phyloP scores from a whole-genome alignment of 2,329 filamentous ascomycete genomes.

The Fusarium goolgardi region DNA sequence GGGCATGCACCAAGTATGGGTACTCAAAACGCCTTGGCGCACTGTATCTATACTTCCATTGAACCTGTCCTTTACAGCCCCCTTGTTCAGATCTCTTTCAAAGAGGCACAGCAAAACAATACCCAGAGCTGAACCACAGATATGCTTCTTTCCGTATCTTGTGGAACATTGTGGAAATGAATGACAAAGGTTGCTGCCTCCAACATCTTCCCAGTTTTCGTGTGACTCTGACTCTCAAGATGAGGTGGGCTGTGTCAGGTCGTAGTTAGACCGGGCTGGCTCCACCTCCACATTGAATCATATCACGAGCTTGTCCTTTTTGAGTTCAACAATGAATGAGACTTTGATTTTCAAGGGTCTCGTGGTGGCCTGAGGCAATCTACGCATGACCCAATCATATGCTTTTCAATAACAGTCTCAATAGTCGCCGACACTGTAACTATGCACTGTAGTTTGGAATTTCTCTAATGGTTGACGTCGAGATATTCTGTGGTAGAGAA shows the following conservation, averaged over 20 bases:
- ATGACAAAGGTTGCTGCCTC: constrained; percentile 6
- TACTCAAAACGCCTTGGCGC: constrained; percentile 6
- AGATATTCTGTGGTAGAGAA: constrained; percentile 20
- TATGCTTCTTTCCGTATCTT: not conserved
- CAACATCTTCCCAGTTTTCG: not conserved
- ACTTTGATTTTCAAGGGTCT: constrained; percentile 34
- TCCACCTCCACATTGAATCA: constrained; percentile 37
- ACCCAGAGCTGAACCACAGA: not conserved
- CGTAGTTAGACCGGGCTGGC: constrained; percentile 8
- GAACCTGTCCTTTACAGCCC: not conserved
- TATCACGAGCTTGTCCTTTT: constrained; percentile 33
- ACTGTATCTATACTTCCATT: constrained; percentile 30
- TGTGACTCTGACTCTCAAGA: constrained; percentile 13
- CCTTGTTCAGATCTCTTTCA: constrained; percentile 7
- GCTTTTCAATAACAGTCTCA: constrained; percentile 14
- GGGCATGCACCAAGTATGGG: constrained; percentile 6
- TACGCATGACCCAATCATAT: constrained; percentile 37
- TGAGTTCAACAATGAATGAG: constrained; percentile 29
- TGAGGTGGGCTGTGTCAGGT: constrained; percentile 37
- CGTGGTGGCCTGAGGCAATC: constrained; percentile 38
- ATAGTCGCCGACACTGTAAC: not conserved
- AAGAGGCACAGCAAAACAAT: not conserved
- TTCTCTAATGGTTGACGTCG: constrained; percentile 47
- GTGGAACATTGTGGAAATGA: constrained; percentile 18
- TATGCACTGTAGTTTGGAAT: constrained; percentile 38